These are phyloP conservation scores for Ogataea methylovora DNA, from an alignment of 805 yeast species.

Conservation along the genomic window DNA sequence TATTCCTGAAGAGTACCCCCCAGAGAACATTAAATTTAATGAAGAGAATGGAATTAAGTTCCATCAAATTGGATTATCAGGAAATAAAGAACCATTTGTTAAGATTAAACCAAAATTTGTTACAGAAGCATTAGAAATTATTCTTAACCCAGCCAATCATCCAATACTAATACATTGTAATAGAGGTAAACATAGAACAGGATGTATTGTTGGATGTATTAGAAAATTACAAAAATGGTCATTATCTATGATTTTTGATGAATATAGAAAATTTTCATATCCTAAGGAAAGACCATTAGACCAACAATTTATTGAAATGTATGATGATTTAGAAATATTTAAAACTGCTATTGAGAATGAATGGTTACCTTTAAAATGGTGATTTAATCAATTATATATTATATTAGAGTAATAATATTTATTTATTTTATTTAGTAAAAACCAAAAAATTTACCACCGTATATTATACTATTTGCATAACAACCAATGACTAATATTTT, in stretches of 20 bases:
- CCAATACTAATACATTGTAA: conserved; percentile 93
- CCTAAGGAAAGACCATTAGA: conserved; percentile 95
- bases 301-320: conserved; percentile 91
- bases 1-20: conserved; percentile 89
- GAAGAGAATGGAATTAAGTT: conserved; percentile 53
- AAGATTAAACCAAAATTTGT: conserved; percentile 59
- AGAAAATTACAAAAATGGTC: conserved; percentile 90
- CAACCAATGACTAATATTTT: conserved; percentile 52
- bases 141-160: conserved; percentile 78
- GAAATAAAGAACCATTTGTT: conserved; percentile 93
- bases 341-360: conserved; percentile 41
- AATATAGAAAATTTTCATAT: conserved; percentile 86
- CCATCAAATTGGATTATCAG: conserved; percentile 88
- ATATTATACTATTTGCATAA: conserved; percentile 50
- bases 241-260: conserved; percentile 88
- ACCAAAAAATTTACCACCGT: conserved; percentile 65
- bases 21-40: conserved; percentile 61
- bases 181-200: conserved; percentile 95
- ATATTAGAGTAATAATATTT: not conserved
- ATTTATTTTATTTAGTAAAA: conserved; percentile 1
- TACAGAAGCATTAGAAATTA: conserved; percentile 74
- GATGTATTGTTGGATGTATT: conserved; percentile 90
- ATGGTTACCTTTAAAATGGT: conserved; percentile 72
- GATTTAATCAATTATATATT: conserved; percentile 1
- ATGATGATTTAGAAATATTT: conserved; percentile 58